Conservation (phyloP, 352 stramenopile genomes). For the Pythium rishiriense region DNA sequence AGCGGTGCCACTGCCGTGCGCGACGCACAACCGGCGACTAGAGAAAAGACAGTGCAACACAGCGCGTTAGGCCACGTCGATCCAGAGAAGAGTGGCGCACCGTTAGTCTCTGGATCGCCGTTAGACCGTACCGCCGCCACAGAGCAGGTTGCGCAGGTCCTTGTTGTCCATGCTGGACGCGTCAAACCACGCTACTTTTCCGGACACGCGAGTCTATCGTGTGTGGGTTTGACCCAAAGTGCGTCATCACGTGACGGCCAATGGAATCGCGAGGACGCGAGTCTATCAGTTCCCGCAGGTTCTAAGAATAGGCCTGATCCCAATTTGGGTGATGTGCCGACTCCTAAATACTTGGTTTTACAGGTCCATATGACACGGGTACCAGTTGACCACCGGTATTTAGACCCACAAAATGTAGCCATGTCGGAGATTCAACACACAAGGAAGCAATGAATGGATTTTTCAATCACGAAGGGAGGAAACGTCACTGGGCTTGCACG, state of each 20-base stretch:
- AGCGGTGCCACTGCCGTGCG: slow-evolving; percentile 70
- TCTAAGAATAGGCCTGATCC: not conserved
- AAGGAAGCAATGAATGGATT: not conserved
- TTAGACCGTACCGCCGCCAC: slow-evolving; percentile 72
- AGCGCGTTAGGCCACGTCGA: not conserved
- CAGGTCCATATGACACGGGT: too few relatives aligned
- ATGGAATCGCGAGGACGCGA: not conserved
- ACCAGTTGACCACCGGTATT: too few relatives aligned
- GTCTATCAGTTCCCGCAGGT: not conserved
- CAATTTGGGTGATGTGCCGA: too few relatives aligned
- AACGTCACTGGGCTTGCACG: too few relatives aligned
- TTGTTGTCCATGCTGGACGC: slow-evolving; percentile 36
- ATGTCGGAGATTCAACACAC: not conserved
- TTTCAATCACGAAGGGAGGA: not conserved
- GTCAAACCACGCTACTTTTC: not conserved
- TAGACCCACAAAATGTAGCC: not conserved
- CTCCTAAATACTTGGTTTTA: too few relatives aligned
- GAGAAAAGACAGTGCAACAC: not conserved
- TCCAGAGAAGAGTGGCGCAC: not conserved
- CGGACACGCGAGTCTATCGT: not conserved
- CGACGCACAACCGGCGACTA: slow-evolving; percentile 70
- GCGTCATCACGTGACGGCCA: slow-evolving; percentile 9
- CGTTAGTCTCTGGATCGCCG: slow-evolving; percentile 5
- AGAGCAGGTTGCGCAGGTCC: slow-evolving; percentile 68
- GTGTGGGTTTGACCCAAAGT: slow-evolving; percentile 1